Percentiles rank a stretch among this genome's conserved stretches.
Evolutionary conservation across 108 stramenopile species (phyloP).

Genomic region (Schizochytrium sp.): DNA sequence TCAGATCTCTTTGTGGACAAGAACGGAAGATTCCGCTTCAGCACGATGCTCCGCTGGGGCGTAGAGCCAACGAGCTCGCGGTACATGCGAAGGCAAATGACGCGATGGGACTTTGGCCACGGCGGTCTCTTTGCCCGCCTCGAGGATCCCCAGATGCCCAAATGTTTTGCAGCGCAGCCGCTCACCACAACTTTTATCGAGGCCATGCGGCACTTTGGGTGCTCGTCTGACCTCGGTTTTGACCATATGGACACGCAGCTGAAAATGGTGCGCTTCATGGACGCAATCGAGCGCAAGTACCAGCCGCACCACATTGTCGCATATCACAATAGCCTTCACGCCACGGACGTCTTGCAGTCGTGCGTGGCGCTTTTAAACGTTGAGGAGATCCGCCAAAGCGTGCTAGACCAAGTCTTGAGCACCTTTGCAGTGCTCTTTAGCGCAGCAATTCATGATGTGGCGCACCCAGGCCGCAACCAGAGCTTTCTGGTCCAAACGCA

Average conservation of each 20-base stretch:
- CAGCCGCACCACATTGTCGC: not conserved
- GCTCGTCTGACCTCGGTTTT: not conserved
- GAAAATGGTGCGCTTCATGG: not conserved
- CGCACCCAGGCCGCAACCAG: slow-evolving; percentile 48
- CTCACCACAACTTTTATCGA: not conserved
- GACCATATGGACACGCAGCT: not conserved
- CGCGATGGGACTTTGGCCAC: not conserved
- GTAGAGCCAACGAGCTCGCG: not conserved
- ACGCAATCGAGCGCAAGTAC: not conserved
- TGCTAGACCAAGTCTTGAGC: not conserved
- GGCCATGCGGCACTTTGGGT: not conserved
- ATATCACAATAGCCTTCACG: slow-evolving; percentile 46
- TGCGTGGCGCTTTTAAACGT: not conserved
- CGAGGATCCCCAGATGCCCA: not conserved
- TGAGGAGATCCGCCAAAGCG: slow-evolving; percentile 12
- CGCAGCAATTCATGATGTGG: slow-evolving; percentile 45
- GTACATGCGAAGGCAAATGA: not conserved
- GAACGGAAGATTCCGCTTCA: not conserved
- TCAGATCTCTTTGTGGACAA: not conserved
- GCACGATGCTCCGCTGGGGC: not conserved
- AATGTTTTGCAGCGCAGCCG: not conserved
- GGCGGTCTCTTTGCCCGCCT: not conserved
- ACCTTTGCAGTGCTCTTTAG: slow-evolving; percentile 32
- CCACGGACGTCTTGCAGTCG: slow-evolving; percentile 43
- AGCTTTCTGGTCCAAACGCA: slow-evolving; percentile 36